phyloP scores from a whole-genome alignment of 805 yeast genomes.

The Barnettozyma wickerhamii region DNA sequence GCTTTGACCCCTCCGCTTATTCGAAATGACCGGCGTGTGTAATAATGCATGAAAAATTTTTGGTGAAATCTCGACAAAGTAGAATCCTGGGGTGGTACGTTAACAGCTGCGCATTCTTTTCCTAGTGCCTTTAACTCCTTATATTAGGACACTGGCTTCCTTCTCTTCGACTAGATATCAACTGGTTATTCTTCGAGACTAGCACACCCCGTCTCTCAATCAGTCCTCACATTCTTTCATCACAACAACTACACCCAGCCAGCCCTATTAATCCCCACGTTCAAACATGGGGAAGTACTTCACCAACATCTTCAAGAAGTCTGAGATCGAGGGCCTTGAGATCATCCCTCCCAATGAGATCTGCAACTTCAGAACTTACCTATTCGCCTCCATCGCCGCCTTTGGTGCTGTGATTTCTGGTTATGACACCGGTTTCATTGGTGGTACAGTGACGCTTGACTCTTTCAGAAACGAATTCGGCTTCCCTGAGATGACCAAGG shows the following conservation, averaged over 20 bases:
- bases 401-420: slow-evolving; percentile 30
- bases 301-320: slow-evolving; percentile 4
- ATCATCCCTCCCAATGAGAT: slow-evolving; percentile 11
- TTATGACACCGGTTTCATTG: slow-evolving; percentile 21
- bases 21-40: too few relatives aligned
- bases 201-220: too few relatives aligned
- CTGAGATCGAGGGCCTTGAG: slow-evolving; percentile 5
- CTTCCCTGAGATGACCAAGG: slow-evolving; percentile 6
- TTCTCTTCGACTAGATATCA: too few relatives aligned
- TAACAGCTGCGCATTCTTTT: too few relatives aligned
- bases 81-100: too few relatives aligned
- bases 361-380: slow-evolving; percentile 17
- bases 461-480: slow-evolving; percentile 14
- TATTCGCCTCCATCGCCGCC: slow-evolving; percentile 29
- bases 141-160: too few relatives aligned
- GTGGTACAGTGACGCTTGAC: slow-evolving; percentile 13
- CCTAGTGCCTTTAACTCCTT: too few relatives aligned
- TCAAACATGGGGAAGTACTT: neutral
- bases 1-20: too few relatives aligned
- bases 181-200: too few relatives aligned
- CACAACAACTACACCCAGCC: neutral
- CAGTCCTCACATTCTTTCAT: too few relatives aligned
- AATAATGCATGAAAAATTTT: too few relatives aligned
- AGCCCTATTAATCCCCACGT: neutral
- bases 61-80: too few relatives aligned